phyloP scores from a whole-genome alignment of 2,329 filamentous ascomycete species.

The Teratosphaeria viscida region DNA sequence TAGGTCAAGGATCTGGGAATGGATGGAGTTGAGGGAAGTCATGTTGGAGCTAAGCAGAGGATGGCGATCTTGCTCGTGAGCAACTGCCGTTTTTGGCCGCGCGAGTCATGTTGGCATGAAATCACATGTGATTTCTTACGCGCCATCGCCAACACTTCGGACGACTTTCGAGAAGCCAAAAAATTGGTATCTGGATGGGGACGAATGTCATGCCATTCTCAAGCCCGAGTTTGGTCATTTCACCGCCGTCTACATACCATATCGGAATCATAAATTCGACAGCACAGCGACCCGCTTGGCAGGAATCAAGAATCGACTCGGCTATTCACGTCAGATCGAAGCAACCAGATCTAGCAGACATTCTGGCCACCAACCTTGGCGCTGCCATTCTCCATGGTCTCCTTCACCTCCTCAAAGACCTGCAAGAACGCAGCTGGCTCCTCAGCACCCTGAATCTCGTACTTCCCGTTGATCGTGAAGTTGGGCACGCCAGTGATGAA shows the following conservation, averaged over 20 bases:
- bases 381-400: constrained; percentile 6
- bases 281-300: background rate
- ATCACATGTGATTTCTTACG: background rate
- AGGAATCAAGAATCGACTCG: background rate
- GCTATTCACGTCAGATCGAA: background rate
- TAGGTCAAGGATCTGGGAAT: constrained; percentile 48
- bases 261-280: background rate
- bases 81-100: background rate
- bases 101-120: background rate
- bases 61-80: background rate
- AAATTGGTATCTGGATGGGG: background rate
- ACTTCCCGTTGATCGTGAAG: constrained; percentile 60
- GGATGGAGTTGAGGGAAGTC: constrained; percentile 31
- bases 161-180: background rate
- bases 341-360: constrained; percentile 18
- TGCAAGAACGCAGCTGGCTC: constrained; percentile 57
- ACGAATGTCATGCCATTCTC: background rate
- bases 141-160: background rate
- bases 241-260: background rate
- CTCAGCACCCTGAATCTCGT: constrained; percentile 61
- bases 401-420: constrained; percentile 53
- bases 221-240: background rate
- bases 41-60: constrained; percentile 4
- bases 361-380: constrained; percentile 8
- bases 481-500: constrained; percentile 61